Base-by-base conservation (phyloP, 176 grass and related monocot species). In the Rhipidocladum racemiflorum region DNA sequence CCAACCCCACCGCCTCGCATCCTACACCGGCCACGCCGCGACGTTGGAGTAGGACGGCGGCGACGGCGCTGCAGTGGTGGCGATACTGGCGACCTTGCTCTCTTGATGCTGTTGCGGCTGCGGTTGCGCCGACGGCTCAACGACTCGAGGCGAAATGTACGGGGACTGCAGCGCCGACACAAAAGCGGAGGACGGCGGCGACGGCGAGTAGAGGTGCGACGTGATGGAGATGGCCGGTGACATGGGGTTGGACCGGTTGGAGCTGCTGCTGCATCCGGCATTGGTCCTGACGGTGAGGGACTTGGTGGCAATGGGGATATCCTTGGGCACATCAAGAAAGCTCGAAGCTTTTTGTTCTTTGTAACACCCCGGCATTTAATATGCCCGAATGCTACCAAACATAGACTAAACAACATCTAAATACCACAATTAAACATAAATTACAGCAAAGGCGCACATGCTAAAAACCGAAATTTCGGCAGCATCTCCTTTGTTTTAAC, bases 81-180 rank as follows among this genome's bases (percentile, higher is more conserved):
- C n/a, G n/a, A n/a, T n/a, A n/a, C n/a, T n/a, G n/a, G n/a, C n/a
- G n/a, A n/a, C n/a, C n/a, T n/a, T n/a, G n/a, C n/a, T n/a, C n/a
- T n/a, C n/a, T n/a, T n/a, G n/a, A n/a, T n/a, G n/a, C n/a, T n/a
- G n/a, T n/a, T n/a, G n/a, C n/a, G n/a, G n/a, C n/a, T n/a, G n/a
- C n/a, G n/a, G n/a, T n/a, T n/a, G 85, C 59, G 36, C 76, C 7
- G 80, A 14, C 45, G 90, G 90, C 34, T 93, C 90, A 15, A 75
- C 27, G 18, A 86, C 76, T 39, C 96, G 85, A 12, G 96, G 96
- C 7, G 96, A 98, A 60, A 98, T 95, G 82, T 98, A 98, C 4
- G 96, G 96, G 1, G 96, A 98, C 75, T 98, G 96, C 67, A 98
- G 83, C 65, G 96, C 96, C 35, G 96, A 98, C 32, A 98, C 96